A percentile compares a stretch with the other conserved stretches of the same genome.
Evolutionary conservation across 169 alveolate species (phyloP).

Genomic region (Plasmodium coatneyi): DNA sequence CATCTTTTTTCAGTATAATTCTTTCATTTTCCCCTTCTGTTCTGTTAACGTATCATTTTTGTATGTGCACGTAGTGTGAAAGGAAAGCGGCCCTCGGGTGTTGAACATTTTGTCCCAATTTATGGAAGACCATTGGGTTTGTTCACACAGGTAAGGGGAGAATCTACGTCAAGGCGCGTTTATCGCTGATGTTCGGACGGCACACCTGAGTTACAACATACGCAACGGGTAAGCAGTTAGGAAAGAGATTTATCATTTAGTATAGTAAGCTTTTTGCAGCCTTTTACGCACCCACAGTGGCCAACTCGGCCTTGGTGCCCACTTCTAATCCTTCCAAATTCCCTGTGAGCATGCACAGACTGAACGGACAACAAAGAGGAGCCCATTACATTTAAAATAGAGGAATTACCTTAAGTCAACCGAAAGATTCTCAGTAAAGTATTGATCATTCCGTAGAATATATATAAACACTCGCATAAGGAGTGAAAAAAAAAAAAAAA

Average conservation of each 20-base stretch:
- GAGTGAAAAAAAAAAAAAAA: constrained; percentile 1
- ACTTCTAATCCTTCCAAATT: neutral
- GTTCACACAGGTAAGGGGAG: neutral
- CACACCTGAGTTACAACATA: neutral
- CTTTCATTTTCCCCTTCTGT: too few species aligned
- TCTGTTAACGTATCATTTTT: too few species aligned
- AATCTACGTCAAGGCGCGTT: neutral
- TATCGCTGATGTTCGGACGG: neutral
- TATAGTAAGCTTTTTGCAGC: neutral
- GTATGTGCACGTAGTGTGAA: neutral
- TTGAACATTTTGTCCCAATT: neutral
- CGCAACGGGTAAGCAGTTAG: neutral
- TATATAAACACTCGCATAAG: constrained; percentile 7
- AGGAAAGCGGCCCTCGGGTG: neutral
- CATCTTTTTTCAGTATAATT: too few species aligned
- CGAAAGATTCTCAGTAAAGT: neutral
- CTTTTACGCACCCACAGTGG: neutral
- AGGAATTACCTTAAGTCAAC: neutral
- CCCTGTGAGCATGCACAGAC: neutral
- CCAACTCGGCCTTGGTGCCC: neutral
- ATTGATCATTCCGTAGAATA: neutral
- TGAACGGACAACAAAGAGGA: neutral
- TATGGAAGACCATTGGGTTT: neutral
- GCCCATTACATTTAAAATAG: neutral
- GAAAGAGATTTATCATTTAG: neutral